phyloP scores from a whole-genome alignment of 176 grass and related monocot species.

The Aegilops longissima region DNA sequence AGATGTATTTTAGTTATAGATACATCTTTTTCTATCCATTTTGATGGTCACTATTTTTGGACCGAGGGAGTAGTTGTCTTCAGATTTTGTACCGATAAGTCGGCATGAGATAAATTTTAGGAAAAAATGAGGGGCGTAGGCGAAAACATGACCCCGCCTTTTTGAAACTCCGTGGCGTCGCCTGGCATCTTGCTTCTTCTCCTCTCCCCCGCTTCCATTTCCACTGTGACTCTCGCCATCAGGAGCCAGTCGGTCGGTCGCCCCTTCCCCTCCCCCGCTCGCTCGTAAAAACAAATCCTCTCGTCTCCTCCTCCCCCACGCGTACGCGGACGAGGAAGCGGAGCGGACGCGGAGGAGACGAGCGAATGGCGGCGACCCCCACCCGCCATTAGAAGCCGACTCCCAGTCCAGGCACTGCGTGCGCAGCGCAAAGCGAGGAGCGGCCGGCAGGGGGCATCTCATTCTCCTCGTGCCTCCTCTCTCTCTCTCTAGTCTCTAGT shows the following conservation, averaged over 20 bases:
- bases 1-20: too few species aligned
- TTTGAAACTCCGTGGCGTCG: slow-evolving; percentile 14
- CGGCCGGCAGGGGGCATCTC: slow-evolving; percentile 6
- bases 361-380: background rate
- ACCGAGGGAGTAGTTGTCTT: too few species aligned
- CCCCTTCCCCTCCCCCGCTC: background rate
- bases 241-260: background rate
- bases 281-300: background rate
- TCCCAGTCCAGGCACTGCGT: too few species aligned
- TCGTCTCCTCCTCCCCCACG: background rate
- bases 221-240: background rate
- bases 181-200: background rate
- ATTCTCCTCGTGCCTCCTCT: background rate
- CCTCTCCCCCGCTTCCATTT: background rate
- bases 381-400: background rate
- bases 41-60: too few species aligned
- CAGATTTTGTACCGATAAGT: background rate
- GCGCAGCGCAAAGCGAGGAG: background rate
- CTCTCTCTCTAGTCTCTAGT: too few species aligned
- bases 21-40: too few species aligned
- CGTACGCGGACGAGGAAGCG: background rate
- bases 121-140: background rate
- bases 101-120: background rate
- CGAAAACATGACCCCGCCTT: background rate
- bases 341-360: background rate